Conservation (phyloP, 768 basidiomycete genomes). For the Lactarius sanguifluus region DNA sequence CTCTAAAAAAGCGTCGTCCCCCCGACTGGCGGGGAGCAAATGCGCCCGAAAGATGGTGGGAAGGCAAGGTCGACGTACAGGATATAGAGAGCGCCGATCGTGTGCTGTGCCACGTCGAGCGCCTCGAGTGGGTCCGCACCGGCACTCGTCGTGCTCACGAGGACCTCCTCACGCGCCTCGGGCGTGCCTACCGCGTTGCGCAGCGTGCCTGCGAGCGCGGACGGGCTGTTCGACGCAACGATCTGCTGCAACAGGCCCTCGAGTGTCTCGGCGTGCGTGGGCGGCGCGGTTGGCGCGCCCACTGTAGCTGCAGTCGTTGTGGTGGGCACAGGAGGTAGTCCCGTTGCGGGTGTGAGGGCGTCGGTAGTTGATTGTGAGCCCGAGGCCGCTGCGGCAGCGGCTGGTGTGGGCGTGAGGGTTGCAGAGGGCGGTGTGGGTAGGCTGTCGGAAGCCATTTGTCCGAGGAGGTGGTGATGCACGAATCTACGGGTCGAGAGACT, state of each 20-base stretch:
- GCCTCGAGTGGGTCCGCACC: slow-evolving; percentile 24
- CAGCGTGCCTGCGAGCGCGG: slow-evolving; percentile 14
- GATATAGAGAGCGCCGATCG: slow-evolving; percentile 21
- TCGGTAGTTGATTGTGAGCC: slow-evolving; percentile 11
- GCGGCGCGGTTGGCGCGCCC: slow-evolving; percentile 2
- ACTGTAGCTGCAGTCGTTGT: neutral
- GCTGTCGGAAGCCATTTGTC: slow-evolving; percentile 19
- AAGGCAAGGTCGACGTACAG: slow-evolving; percentile 9
- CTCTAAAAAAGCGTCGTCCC: neutral
- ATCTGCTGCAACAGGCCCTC: slow-evolving; percentile 19
- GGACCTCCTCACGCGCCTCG: slow-evolving; percentile 19
- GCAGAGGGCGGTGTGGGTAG: slow-evolving; percentile 22
- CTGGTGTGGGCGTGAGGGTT: slow-evolving; percentile 1
- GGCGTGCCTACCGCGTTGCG: neutral
- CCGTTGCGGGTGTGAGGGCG: neutral
- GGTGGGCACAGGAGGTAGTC: neutral
- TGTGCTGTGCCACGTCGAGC: slow-evolving; percentile 20
- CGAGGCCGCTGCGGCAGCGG: slow-evolving; percentile 6
- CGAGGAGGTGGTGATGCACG: neutral
- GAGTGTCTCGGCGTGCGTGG: slow-evolving; percentile 12
- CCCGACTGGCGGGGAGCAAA: neutral
- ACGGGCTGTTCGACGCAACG: slow-evolving; percentile 4
- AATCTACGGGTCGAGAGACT: neutral
- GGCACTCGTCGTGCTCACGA: slow-evolving; percentile 5
- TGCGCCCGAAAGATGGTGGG: neutral